Conservation (phyloP, 352 stramenopile species). For the Phytophthora crassamura region DNA sequence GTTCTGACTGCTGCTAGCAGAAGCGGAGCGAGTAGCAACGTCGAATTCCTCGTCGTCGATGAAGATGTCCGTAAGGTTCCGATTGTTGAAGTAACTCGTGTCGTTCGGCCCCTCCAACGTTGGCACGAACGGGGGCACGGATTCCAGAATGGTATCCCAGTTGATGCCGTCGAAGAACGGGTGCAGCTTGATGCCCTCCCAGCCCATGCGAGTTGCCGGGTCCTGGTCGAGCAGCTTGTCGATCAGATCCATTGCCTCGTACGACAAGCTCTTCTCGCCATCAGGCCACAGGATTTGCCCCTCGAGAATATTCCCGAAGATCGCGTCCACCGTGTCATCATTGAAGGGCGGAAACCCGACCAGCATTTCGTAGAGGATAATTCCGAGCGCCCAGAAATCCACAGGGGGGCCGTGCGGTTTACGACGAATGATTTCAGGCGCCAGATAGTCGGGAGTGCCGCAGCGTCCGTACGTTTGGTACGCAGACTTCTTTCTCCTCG, state of each 20-base stretch:
- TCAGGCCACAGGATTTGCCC: slow-evolving; percentile 89
- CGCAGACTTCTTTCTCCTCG: slow-evolving; percentile 54
- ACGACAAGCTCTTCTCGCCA: slow-evolving; percentile 87
- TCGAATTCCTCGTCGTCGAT: slow-evolving; percentile 87
- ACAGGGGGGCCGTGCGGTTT: slow-evolving; percentile 76
- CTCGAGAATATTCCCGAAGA: slow-evolving; percentile 89
- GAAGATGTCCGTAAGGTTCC: slow-evolving; percentile 86
- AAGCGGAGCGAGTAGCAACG: slow-evolving; percentile 53
- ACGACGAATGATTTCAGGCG: slow-evolving; percentile 88
- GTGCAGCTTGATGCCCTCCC: slow-evolving; percentile 69
- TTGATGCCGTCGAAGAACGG: slow-evolving; percentile 82
- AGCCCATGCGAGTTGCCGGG: slow-evolving; percentile 66
- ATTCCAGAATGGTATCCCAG: slow-evolving; percentile 83
- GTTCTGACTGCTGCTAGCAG: slow-evolving; percentile 35
- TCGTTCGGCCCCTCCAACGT: slow-evolving; percentile 87
- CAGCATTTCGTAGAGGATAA: slow-evolving; percentile 93
- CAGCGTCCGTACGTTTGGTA: slow-evolving; percentile 79
- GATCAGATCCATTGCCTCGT: slow-evolving; percentile 85
- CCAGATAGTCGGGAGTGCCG: slow-evolving; percentile 90
- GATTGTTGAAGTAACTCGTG: slow-evolving; percentile 93
- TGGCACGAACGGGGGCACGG: slow-evolving; percentile 86
- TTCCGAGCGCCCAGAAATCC: slow-evolving; percentile 91
- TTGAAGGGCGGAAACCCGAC: slow-evolving; percentile 91
- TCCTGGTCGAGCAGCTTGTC: slow-evolving; percentile 78
- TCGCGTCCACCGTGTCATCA: slow-evolving; percentile 87